Percentiles rank a stretch among this genome's conserved stretches.
Conservation (phyloP, 306 rosid species). For the Luffa acutangula region DNA sequence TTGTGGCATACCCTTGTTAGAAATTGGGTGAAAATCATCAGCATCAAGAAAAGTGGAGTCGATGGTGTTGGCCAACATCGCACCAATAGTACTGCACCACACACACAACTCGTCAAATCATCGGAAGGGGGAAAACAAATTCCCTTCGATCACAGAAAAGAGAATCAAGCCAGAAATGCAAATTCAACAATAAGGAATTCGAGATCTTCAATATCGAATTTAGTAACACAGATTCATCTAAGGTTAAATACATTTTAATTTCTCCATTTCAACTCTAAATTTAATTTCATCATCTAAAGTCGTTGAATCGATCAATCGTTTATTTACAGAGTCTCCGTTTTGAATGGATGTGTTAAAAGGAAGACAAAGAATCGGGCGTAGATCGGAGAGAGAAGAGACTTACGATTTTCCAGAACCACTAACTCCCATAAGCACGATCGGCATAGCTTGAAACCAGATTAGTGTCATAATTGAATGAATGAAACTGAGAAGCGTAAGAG, state of each 20-base stretch:
- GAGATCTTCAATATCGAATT: background rate
- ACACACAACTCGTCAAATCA: background rate
- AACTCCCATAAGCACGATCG: too few relatives aligned
- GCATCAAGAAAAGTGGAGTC: constrained; percentile 57
- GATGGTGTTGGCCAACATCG: constrained; percentile 41
- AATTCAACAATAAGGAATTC: background rate
- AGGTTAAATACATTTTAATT: too few relatives aligned
- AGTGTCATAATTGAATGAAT: too few relatives aligned
- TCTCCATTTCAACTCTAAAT: too few relatives aligned
- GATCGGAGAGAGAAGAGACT: too few relatives aligned
- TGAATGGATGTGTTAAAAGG: too few relatives aligned
- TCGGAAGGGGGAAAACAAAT: background rate
- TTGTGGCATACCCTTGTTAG: constrained; percentile 44
- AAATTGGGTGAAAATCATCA: constrained; percentile 66
- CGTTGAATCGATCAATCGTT: background rate
- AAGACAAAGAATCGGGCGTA: too few relatives aligned
- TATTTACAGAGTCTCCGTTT: background rate
- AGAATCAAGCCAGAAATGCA: background rate
- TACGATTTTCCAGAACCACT: too few relatives aligned
- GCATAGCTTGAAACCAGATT: too few relatives aligned
- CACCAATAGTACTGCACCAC: constrained; percentile 59
- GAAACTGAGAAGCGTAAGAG: too few relatives aligned
- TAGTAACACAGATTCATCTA: background rate
- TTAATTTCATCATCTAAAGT: too few relatives aligned
- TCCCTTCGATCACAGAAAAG: background rate